Evolutionary conservation across 176 grass and related monocot species (phyloP).

Genomic region (Musa troglodytarum): DNA sequence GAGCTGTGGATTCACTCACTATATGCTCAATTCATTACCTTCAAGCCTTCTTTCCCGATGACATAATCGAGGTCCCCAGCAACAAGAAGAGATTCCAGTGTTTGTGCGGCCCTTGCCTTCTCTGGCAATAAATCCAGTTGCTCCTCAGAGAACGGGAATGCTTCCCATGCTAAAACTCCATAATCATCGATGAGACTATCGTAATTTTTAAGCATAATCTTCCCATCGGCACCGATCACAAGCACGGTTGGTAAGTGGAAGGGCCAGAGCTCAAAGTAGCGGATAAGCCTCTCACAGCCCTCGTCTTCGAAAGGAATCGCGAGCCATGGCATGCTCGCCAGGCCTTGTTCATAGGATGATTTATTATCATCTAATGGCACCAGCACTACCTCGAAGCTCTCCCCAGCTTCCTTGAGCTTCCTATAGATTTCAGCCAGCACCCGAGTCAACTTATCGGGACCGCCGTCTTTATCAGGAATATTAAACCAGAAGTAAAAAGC

Average conservation of each 20-base stretch:
- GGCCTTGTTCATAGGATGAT: conserved; percentile 30
- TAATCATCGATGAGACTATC: conserved; percentile 50
- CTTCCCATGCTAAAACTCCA: conserved; percentile 53
- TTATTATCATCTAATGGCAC: conserved; percentile 28
- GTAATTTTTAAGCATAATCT: conserved; percentile 46
- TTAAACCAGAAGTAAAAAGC: no score
- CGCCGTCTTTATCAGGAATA: no score
- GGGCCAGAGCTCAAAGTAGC: conserved; percentile 60
- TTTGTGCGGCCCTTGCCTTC: conserved; percentile 26
- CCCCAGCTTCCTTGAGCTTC: no score
- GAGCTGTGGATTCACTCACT: no score
- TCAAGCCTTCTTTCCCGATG: background rate
- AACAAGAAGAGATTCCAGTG: no score
- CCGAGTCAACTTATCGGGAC: no score
- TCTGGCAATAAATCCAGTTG: conserved; percentile 52
- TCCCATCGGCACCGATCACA: conserved; percentile 69
- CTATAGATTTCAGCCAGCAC: no score
- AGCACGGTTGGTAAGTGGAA: conserved; percentile 35
- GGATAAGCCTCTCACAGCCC: conserved; percentile 35
- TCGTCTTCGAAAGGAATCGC: conserved; percentile 56
- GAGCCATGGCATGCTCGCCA: conserved; percentile 58
- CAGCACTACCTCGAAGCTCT: no score
- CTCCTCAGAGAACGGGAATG: conserved; percentile 55
- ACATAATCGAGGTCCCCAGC: no score
- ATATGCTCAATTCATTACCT: conserved; percentile 24